Base-by-base conservation (phyloP, 2,329 filamentous ascomycete genomes). In the Colletotrichum acutatum region DNA sequence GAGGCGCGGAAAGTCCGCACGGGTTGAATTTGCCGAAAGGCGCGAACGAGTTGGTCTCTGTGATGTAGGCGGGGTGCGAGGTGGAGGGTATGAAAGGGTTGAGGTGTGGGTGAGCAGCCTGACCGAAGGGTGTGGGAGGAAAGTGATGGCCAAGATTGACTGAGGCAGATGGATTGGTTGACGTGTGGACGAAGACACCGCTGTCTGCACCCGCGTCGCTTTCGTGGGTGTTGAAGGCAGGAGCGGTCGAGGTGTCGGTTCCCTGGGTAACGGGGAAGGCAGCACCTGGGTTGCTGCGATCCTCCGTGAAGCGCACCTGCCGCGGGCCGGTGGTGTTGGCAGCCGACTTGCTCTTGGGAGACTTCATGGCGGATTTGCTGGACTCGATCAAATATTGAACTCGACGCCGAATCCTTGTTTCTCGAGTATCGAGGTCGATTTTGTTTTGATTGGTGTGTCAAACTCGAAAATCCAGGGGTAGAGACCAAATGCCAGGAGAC, bases 31-130 rank as follows among this genome's bases (percentile, higher is more conserved):
- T 70, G 24, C 66, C 66, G 30, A 70, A 72, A 49, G 70, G 66
- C 49, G 66, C 60, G 34, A 72, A 68, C 22, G 65, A 37, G 66
- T 57, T 74, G 63, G 42, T 32, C 32, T 72, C 66, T 22, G 49
- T 14, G 54, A 60, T 11, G 53, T 56, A 66, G 46, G 46, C 53
- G 52, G 66, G 73, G 64, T 71, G 69, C 32, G 26, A 30, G 75
- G 26, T 78, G 69, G 42, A 74, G 65, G 54, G 72, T 68, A 53
- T 61, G 68, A 67, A 76, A 65, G 63, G 69, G 71, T 49, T 65
- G 65, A 68, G 30, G 28, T 65, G 66, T 53, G 74, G 69, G 63
- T 75, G 72, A 67, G 65, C 30, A 11, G 46, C 22, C 37, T 72
- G 66, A 34, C 60, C 56, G 46, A 66, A 72, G 42, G 54, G n/a